A percentile compares a stretch with the other conserved stretches of the same genome.
These are phyloP conservation scores for Rhododendron henanense DNA, from an alignment of 148 eudicot species.

Conservation along the genomic window DNA sequence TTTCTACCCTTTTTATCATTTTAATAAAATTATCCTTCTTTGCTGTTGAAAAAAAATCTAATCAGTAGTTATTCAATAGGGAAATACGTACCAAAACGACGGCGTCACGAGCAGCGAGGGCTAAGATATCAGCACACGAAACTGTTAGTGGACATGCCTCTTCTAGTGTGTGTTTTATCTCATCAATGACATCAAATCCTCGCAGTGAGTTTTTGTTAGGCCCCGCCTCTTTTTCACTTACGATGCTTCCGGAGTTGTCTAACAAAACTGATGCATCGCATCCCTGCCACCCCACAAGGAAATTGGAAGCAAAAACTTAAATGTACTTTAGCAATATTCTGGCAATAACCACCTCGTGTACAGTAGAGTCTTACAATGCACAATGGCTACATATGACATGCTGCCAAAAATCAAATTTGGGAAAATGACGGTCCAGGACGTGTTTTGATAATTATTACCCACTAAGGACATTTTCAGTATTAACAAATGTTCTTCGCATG, in stretches of 20 bases:
- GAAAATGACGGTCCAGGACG: too few relatives aligned
- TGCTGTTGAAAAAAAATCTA: too few relatives aligned
- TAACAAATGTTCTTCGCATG: too few relatives aligned
- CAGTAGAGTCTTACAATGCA: background rate
- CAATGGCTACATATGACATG: background rate
- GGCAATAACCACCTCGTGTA: background rate
- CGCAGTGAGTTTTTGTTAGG: slow-evolving; percentile 50
- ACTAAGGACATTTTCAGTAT: too few relatives aligned
- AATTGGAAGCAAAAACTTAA: background rate
- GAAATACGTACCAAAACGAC: slow-evolving; percentile 43
- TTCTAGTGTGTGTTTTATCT: slow-evolving; percentile 53
- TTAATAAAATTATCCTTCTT: too few relatives aligned
- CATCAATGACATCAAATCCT: slow-evolving; percentile 59
- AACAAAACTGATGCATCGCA: slow-evolving; percentile 67
- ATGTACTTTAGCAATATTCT: background rate
- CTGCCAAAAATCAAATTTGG: background rate
- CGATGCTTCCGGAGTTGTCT: slow-evolving; percentile 41
- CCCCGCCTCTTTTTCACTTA: slow-evolving; percentile 55
- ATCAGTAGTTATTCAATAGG: background rate
- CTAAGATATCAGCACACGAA: slow-evolving; percentile 75
- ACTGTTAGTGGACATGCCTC: slow-evolving; percentile 58
- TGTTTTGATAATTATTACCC: too few relatives aligned
- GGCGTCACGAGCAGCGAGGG: slow-evolving; percentile 65
- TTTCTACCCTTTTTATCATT: too few relatives aligned
- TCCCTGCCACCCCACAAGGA: slow-evolving; percentile 31